Evolutionary conservation across 768 basidiomycete species (phyloP).

Genomic region (Boletellus emodensis): DNA sequence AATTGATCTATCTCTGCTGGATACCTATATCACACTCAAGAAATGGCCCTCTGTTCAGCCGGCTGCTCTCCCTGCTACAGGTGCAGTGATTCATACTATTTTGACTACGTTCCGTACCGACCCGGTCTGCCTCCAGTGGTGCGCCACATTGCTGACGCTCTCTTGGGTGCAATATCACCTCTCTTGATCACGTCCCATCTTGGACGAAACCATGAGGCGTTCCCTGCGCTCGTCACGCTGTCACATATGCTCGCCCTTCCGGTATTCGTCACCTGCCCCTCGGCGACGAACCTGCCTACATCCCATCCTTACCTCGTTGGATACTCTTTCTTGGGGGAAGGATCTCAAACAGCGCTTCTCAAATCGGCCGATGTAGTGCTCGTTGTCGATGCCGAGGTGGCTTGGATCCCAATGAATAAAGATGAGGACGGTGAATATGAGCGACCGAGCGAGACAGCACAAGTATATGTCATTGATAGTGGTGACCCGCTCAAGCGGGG

Average conservation of each 20-base stretch:
- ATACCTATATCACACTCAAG: conserved; percentile 23
- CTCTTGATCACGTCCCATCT: conserved; percentile 64
- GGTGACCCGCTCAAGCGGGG: conserved; percentile 56
- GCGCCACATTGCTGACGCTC: conserved; percentile 42
- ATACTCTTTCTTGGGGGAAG: conserved; percentile 44
- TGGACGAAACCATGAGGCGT: conserved; percentile 50
- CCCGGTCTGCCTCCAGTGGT: conserved; percentile 21
- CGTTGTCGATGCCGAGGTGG: conserved; percentile 60
- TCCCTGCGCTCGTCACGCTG: conserved; percentile 43
- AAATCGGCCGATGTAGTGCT: conserved; percentile 58
- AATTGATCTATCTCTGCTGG: conserved; percentile 38
- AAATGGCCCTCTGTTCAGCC: conserved; percentile 55
- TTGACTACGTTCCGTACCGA: not conserved
- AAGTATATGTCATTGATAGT: conserved; percentile 57
- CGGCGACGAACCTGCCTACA: conserved; percentile 50
- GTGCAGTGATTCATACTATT: conserved; percentile 22
- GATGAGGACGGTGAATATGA: conserved; percentile 26
- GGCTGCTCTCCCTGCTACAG: conserved; percentile 40
- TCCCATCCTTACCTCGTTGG: conserved; percentile 55
- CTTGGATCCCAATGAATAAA: conserved; percentile 56
- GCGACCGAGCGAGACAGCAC: conserved; percentile 36
- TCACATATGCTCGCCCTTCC: conserved; percentile 53
- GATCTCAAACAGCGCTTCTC: conserved; percentile 45
- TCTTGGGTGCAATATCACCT: conserved; percentile 48
- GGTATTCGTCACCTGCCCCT: conserved; percentile 50